These are phyloP conservation scores for Penicillium psychrosexuale DNA, from an alignment of 2,329 filamentous ascomycete genomes.

Conservation along the genomic window DNA sequence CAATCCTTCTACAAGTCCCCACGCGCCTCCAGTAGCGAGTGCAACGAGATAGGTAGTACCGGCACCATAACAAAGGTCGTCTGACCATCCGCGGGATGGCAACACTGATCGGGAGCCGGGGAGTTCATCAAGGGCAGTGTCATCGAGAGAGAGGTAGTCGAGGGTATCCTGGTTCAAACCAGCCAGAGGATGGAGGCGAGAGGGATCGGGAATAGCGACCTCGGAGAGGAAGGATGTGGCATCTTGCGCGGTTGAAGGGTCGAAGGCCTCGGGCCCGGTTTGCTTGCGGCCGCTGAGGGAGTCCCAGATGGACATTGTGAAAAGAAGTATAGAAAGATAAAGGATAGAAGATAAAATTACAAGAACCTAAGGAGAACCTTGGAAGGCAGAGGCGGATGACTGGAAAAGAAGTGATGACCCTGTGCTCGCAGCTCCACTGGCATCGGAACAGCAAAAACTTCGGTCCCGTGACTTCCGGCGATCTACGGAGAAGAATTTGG, in stretches of 20 bases:
- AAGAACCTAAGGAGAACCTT: slow-evolving; percentile 15
- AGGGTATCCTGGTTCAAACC: slow-evolving; percentile 89
- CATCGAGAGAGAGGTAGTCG: slow-evolving; percentile 93
- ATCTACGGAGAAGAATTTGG: slow-evolving; percentile 19
- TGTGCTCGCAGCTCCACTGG: slow-evolving; percentile 27
- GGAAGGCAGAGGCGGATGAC: slow-evolving; percentile 20
- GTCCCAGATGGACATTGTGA: slow-evolving; percentile 59
- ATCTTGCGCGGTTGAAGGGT: slow-evolving; percentile 71
- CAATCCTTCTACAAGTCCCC: slow-evolving; percentile 88
- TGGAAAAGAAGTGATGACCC: slow-evolving; percentile 15
- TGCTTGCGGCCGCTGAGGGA: slow-evolving; percentile 59
- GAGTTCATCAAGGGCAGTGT: slow-evolving; percentile 79
- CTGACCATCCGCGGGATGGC: slow-evolving; percentile 93
- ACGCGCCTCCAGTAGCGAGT: slow-evolving; percentile 78
- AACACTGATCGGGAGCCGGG: slow-evolving; percentile 83
- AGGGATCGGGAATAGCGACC: slow-evolving; percentile 76
- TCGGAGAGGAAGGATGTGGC: slow-evolving; percentile 81
- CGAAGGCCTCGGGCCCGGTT: slow-evolving; percentile 59
- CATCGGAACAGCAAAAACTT: slow-evolving; percentile 38
- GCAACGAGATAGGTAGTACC: slow-evolving; percentile 91
- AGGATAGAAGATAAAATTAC: slow-evolving; percentile 26
- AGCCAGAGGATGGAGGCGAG: slow-evolving; percentile 86
- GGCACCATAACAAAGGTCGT: slow-evolving; percentile 96
- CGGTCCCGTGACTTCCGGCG: slow-evolving; percentile 35
- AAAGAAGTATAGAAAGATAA: slow-evolving; percentile 16